Evolutionary conservation across 2,329 filamentous ascomycete species (phyloP), one percentile per base, ranked within the genome.

Genomic region (Diaporthe batatas): DNA sequence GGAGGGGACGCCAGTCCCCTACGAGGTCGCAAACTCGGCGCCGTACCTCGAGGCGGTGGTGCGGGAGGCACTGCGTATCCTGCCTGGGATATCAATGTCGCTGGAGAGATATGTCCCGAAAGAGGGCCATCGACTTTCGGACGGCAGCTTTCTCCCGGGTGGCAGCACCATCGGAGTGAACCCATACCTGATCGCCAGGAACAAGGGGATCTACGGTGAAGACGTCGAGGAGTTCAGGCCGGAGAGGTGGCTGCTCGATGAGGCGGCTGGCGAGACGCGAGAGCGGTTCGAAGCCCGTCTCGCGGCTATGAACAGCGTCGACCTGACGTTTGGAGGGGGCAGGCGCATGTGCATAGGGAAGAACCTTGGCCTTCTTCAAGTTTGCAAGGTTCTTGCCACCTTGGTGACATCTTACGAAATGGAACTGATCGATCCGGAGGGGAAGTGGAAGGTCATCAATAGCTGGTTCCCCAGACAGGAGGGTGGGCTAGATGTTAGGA

Each of bases 81-180:
- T 83, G 21, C 84, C 83, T 11, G 83, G 81, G 0, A 80, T 83
- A 0, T 72, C 72, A 12, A 73, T 78, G 71, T 59, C 73, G 2
- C 70, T 79, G 25, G 78, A 79, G 72, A 72, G 78, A 2, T 75
- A 76, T 39, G 78, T 78, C 10, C 77, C 78, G 2, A 39, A 49
- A 7, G 73, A 62, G 0, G 78, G 78, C 1, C n/a, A 62, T 32
- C 68, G 68, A 6, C 55, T 62, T 4, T 62, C 68, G 67, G 86
- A 87, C 1, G 91, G 91, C 1, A 80, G 86, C 29, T 88, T 86
- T 70, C 85, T 95, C 36, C 88, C 88, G 6, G 92, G 90, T 1
- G 92, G 92, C 8, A 94, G 92, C 0, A 91, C 93, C 72, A 91
- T 94, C 0, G 93, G 93, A 8, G 92, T 90, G 79, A 93, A 90